Evolutionary conservation across 1,139 yeast species (phyloP).

Genomic region (Geotrichum phurueaensis): DNA sequence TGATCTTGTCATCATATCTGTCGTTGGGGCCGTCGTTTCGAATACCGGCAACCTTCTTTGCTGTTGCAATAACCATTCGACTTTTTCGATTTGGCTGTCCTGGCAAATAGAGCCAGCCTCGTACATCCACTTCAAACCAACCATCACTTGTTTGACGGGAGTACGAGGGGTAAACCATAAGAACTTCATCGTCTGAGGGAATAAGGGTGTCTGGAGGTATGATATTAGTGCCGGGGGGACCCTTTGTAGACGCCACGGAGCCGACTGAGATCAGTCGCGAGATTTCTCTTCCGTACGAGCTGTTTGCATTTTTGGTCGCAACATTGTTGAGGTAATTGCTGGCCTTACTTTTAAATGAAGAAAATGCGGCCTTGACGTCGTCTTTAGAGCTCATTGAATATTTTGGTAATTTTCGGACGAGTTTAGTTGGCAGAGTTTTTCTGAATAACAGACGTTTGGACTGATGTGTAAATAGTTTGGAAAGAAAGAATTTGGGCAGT

Average conservation of each 20-base stretch:
- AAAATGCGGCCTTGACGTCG: constrained; percentile 13
- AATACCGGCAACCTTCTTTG: constrained; percentile 58
- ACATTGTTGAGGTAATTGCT: constrained; percentile 12
- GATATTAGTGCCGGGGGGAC: constrained; percentile 6
- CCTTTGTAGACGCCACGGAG: constrained; percentile 12
- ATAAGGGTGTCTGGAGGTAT: not conserved
- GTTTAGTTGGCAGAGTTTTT: not conserved
- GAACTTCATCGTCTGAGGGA: constrained; percentile 30
- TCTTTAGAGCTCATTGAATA: not conserved
- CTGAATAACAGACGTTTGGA: not conserved
- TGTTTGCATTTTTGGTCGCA: constrained; percentile 18
- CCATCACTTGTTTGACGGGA: constrained; percentile 40
- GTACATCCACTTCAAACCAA: constrained; percentile 49
- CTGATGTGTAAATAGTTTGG: not conserved
- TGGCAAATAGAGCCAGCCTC: constrained; percentile 70
- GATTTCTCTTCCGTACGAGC: constrained; percentile 16
- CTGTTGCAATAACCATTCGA: constrained; percentile 58
- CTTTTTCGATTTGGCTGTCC: constrained; percentile 69
- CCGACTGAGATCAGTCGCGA: constrained; percentile 17
- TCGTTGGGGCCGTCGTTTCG: not conserved
- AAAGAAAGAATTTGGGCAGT: not conserved
- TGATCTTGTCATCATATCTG: constrained; percentile 23
- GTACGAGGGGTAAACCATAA: constrained; percentile 58
- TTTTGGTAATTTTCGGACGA: not conserved
- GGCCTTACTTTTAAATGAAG: constrained; percentile 13